phyloP scores from a whole-genome alignment of 768 basidiomycete species.

The Mycena rebaudengoi region DNA sequence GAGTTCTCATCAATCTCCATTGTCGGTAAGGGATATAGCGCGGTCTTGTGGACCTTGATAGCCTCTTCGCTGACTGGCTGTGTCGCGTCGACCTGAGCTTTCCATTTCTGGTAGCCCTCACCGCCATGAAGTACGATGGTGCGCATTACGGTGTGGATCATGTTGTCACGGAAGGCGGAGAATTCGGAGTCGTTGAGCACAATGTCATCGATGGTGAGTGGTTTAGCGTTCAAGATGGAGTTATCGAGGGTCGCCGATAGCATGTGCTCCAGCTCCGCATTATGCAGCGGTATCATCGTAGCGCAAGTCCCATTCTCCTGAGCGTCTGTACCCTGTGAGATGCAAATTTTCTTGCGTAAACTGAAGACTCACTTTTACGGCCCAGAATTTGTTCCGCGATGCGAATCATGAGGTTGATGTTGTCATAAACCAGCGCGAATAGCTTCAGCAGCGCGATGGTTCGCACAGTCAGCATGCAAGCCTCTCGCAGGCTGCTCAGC shows the following conservation, averaged over 20 bases:
- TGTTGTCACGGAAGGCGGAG: neutral
- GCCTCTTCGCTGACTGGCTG: conserved; percentile 14
- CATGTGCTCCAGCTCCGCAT: conserved; percentile 28
- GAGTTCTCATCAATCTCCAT: conserved; percentile 28
- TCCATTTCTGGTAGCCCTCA: conserved; percentile 3
- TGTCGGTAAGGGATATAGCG: conserved; percentile 21
- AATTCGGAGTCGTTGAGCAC: conserved; percentile 24
- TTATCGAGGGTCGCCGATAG: conserved; percentile 20
- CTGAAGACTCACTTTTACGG: conserved; percentile 22
- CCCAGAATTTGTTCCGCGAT: conserved; percentile 38
- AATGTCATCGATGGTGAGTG: conserved; percentile 28
- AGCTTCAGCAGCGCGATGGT: conserved; percentile 4
- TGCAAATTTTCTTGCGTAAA: neutral
- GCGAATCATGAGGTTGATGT: conserved; percentile 37
- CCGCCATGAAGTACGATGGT: conserved; percentile 29
- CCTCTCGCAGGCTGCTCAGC: neutral
- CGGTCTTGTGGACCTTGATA: conserved; percentile 21
- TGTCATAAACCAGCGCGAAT: conserved; percentile 34
- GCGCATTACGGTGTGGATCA: conserved; percentile 20
- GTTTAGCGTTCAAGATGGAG: conserved; percentile 24
- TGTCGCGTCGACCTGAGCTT: conserved; percentile 1
- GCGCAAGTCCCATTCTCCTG: conserved; percentile 41
- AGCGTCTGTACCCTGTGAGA: conserved; percentile 28
- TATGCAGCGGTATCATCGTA: conserved; percentile 29
- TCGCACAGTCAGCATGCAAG: neutral